Conservation (phyloP, 495 filamentous ascomycete genomes). For the Aspergillus bridgeri region DNA sequence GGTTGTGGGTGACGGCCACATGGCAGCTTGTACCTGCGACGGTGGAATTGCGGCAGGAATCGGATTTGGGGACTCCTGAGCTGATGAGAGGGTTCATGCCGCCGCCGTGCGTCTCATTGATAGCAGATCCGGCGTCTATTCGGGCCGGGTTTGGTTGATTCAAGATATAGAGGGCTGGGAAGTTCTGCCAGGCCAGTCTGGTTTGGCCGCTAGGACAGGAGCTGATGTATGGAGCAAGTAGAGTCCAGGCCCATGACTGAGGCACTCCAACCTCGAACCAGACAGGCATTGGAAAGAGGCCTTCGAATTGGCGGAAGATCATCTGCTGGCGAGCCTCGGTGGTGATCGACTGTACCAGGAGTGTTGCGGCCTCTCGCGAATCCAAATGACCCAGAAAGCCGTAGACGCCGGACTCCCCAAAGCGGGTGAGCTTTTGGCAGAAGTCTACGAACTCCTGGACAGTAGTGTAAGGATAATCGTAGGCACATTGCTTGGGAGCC, state of each 20-base stretch:
- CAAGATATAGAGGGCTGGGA: constrained; percentile 67
- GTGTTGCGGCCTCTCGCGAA: constrained; percentile 66
- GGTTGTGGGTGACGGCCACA: constrained; percentile 64
- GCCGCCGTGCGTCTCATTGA: constrained; percentile 33
- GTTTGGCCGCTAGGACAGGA: constrained; percentile 73
- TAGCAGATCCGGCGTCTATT: constrained; percentile 53
- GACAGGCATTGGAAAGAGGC: constrained; percentile 79
- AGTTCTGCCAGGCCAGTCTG: constrained; percentile 83
- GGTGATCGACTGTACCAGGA: constrained; percentile 73
- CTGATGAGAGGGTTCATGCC: constrained; percentile 36
- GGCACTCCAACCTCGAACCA: constrained; percentile 82
- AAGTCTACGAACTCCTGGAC: constrained; percentile 83
- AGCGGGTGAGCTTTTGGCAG: constrained; percentile 80
- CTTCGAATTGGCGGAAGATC: constrained; percentile 83
- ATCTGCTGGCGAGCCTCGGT: constrained; percentile 87
- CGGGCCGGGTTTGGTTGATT: constrained; percentile 73
- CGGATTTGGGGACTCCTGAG: constrained; percentile 30
- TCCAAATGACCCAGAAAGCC: constrained; percentile 81
- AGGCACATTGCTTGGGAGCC: constrained; percentile 70
- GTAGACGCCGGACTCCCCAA: constrained; percentile 78
- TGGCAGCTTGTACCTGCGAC: constrained; percentile 53
- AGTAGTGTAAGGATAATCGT: constrained; percentile 77
- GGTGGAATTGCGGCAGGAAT: constrained; percentile 51
- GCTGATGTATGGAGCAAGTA: constrained; percentile 80
- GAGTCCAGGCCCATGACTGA: constrained; percentile 84